These are phyloP conservation scores for Aspergillus incahuasiensis DNA, from an alignment of 495 filamentous ascomycete species.

Conservation along the genomic window DNA sequence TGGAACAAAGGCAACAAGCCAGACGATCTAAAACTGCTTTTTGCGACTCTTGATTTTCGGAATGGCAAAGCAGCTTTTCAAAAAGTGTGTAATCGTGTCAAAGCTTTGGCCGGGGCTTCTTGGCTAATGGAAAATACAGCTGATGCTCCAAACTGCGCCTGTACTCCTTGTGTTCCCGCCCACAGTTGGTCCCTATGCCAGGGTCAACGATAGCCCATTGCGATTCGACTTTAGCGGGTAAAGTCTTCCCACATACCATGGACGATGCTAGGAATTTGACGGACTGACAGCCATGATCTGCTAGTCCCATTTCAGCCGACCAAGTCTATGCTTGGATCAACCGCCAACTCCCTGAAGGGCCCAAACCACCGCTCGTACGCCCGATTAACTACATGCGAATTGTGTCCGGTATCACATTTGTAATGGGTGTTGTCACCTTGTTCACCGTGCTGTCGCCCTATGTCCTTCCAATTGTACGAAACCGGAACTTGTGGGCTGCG, in stretches of 20 bases:
- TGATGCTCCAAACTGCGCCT: slow-evolving; percentile 92
- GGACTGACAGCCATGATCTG: neutral
- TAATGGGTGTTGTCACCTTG: slow-evolving; percentile 63
- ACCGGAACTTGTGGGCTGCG: slow-evolving; percentile 90
- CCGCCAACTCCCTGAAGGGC: slow-evolving; percentile 69
- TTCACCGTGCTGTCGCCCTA: slow-evolving; percentile 76
- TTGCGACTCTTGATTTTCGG: slow-evolving; percentile 82
- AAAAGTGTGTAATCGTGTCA: slow-evolving; percentile 54
- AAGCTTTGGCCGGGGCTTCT: neutral
- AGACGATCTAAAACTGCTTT: slow-evolving; percentile 67
- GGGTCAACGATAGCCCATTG: slow-evolving; percentile 59
- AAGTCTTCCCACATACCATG: slow-evolving; percentile 13
- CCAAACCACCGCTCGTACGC: slow-evolving; percentile 70
- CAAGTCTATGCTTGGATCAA: slow-evolving; percentile 72
- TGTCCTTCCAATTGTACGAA: slow-evolving; percentile 80
- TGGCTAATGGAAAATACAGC: slow-evolving; percentile 44
- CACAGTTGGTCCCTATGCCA: slow-evolving; percentile 78
- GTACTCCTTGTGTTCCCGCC: slow-evolving; percentile 86
- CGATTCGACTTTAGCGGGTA: slow-evolving; percentile 90
- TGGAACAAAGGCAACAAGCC: slow-evolving; percentile 79
- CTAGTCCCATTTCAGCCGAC: slow-evolving; percentile 69
- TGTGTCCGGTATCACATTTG: slow-evolving; percentile 57
- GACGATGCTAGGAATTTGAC: neutral
- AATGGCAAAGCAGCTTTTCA: slow-evolving; percentile 85
- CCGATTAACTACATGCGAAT: slow-evolving; percentile 84